These are phyloP conservation scores for Aegilops sharonensis DNA, from an alignment of 176 grass and related monocot species.

Conservation along the genomic window DNA sequence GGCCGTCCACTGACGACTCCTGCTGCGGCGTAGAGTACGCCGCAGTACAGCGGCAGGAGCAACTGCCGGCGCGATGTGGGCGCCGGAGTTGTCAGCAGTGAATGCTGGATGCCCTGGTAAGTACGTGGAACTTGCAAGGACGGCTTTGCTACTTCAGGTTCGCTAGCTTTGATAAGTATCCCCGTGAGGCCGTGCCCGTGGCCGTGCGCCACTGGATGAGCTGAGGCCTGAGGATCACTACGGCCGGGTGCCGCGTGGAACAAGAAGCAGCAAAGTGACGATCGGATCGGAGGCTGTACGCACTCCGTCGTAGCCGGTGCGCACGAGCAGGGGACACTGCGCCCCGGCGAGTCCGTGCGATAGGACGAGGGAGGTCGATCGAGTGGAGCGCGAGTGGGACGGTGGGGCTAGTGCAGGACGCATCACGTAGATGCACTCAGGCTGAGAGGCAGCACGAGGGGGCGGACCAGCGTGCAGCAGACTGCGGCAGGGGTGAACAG, in stretches of 20 bases:
- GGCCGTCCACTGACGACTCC: too few species aligned
- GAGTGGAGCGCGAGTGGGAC: not conserved
- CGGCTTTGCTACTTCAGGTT: not conserved
- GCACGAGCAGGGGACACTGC: not conserved
- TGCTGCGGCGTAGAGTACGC: too few species aligned
- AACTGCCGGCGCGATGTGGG: too few species aligned
- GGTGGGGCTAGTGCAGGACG: not conserved
- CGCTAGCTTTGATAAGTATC: too few species aligned
- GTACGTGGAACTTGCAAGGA: not conserved
- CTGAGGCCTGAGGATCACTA: not conserved
- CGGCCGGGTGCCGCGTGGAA: not conserved
- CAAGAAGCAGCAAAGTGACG: not conserved
- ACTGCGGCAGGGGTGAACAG: not conserved
- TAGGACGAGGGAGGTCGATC: not conserved
- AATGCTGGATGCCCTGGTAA: constrained; percentile 28
- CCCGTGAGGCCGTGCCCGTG: too few species aligned
- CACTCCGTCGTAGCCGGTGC: not conserved
- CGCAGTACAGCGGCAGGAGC: too few species aligned
- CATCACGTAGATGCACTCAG: not conserved
- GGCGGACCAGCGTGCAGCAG: constrained; percentile 3
- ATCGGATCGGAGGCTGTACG: not conserved
- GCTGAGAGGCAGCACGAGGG: not conserved
- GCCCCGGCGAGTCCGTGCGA: not conserved
- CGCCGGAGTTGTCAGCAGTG: not conserved
- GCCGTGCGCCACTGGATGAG: too few species aligned